Percentiles rank a stretch among this genome's conserved stretches.
phyloP scores from a whole-genome alignment of 352 stramenopile genomes.

The Pythium sp. region DNA sequence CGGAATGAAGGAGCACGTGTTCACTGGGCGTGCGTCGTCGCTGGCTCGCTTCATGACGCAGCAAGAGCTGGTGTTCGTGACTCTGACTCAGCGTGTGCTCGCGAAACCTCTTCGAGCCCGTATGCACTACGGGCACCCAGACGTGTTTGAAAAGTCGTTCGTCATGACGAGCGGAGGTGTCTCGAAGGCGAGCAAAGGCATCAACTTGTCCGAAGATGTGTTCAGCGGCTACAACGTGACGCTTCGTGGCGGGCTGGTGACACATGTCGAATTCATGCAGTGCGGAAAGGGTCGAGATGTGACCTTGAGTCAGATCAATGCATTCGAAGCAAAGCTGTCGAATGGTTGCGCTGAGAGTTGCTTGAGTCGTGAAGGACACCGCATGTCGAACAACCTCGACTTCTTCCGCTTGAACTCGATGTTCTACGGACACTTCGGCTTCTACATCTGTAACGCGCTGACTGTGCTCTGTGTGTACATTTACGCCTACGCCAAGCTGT shows the following conservation, averaged over 20 bases:
- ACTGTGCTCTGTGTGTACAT: constrained; percentile 86
- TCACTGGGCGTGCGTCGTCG: constrained; percentile 83
- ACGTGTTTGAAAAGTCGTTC: constrained; percentile 88
- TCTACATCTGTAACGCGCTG: constrained; percentile 89
- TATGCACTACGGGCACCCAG: constrained; percentile 87
- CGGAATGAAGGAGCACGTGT: constrained; percentile 89
- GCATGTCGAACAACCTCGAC: constrained; percentile 71
- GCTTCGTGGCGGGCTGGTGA: constrained; percentile 74
- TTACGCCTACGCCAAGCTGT: constrained; percentile 84
- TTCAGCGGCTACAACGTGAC: constrained; percentile 87
- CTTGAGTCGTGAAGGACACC: constrained; percentile 78
- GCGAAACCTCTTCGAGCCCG: constrained; percentile 70
- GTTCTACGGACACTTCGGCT: constrained; percentile 87
- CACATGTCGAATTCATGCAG: constrained; percentile 88
- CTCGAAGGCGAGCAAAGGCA: constrained; percentile 85
- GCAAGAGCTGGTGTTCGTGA: constrained; percentile 87
- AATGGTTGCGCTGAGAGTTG: constrained; percentile 83
- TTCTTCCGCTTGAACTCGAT: constrained; percentile 89
- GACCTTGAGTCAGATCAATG: constrained; percentile 86
- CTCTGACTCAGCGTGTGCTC: constrained; percentile 79
- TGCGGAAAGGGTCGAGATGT: constrained; percentile 87
- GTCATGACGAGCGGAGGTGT: constrained; percentile 81
- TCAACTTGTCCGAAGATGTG: constrained; percentile 89
- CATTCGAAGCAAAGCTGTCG: constrained; percentile 86
- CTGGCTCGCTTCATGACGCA: constrained; percentile 86